Base-by-base conservation (phyloP, 768 basidiomycete species). In the Mycena amicta region DNA sequence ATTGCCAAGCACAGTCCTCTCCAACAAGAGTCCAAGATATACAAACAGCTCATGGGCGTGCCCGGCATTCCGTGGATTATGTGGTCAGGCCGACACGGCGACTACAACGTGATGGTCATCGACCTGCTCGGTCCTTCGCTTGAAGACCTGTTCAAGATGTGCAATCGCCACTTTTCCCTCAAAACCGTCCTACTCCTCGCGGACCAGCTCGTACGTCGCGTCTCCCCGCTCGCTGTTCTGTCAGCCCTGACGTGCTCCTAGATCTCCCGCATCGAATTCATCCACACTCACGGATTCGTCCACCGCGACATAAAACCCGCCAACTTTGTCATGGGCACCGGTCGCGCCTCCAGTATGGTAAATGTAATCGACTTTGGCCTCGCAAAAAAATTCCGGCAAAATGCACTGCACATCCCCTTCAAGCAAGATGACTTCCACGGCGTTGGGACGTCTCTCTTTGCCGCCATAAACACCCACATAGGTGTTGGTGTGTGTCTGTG, bases 221-320 rank as follows among this genome's bases (percentile, higher is more conserved):
- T 50, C 60, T 62, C 50, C 52, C 64, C 53, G 64, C 46, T 60
- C 28, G 41, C 50, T 61, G 46, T 59, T 39, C 55, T 60, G 60
- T 49, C 40, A 60, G 33, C 40, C 29, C 56, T 66, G 23, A 66
- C 50, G n/a, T 27, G 43, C 60, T 29, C 55, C 39, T 67, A 95
- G 94, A 88, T 97, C 72, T 93, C 93, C 6, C 93, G 96, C 49
- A 89, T 98, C 68, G 93, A 97, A 73, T 98, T 94, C 73, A 94
- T 98, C 64, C 96, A 99, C 75, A 92, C 91, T 1, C 89, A 93
- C 68, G 92, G 93, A 68, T 90, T 96, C 65, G 87, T 97, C 40
- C 96, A 98, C 72, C 91, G 96, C 64, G 96, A 98, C 71, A 90
- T 99, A 74, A 99, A 98, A 73, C 96, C 96, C 33, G 96, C 96